Base-by-base conservation (phyloP, 1,139 yeast species). In the Lodderomyces parapsilosis region DNA sequence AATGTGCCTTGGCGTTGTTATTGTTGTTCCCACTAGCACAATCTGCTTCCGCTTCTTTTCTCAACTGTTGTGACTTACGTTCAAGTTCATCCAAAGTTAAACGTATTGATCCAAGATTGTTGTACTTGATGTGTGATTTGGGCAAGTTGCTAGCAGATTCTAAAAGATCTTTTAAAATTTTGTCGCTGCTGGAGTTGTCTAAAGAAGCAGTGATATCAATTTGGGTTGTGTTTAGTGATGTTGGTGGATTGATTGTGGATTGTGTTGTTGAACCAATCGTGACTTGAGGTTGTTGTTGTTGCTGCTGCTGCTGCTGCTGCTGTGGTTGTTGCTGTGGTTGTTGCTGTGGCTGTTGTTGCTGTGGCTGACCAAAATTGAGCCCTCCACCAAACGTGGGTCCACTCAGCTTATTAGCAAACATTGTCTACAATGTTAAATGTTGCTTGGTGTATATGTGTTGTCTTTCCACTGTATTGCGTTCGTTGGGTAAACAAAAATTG, bases 1-100 rank as follows among this genome's bases (percentile, higher is more conserved):
- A 91, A 56, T 90, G 97, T 0, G 97, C 98, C 55, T 86, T 87
- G 2, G 96, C 87, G 58, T 78, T 86, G 49, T 81, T 78, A 15
- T n/a, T n/a, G n/a, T n/a, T n/a, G n/a, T n/a, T n/a, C n/a, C n/a
- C n/a, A n/a, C n/a, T n/a, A n/a, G n/a, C n/a, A n/a, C 67, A 53
- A 27, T 62, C 63, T 22, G 56, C 60, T 9, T 65, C 71, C 33
- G 71, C 65, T 27, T 62, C 64, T 48, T 74, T 76, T 46, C 91
- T 75, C 53, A 86, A 66, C 44, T 76, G 77, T 45, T 72, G 73
- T 0, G 95, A 84, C 49, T 86, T 80, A 52, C 83, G 77, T 53
- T 83, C 83, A 53, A 91, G 79, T 65, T 90, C 97, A 49, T 76
- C 78, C 47, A 90, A 73, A 11, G 95, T 88, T 47, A 86, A 72